Evolutionary conservation across 73 alveolate species (phyloP), one percentile per base, ranked within the genome.

Genomic region (Paraurostyla sp.): DNA sequence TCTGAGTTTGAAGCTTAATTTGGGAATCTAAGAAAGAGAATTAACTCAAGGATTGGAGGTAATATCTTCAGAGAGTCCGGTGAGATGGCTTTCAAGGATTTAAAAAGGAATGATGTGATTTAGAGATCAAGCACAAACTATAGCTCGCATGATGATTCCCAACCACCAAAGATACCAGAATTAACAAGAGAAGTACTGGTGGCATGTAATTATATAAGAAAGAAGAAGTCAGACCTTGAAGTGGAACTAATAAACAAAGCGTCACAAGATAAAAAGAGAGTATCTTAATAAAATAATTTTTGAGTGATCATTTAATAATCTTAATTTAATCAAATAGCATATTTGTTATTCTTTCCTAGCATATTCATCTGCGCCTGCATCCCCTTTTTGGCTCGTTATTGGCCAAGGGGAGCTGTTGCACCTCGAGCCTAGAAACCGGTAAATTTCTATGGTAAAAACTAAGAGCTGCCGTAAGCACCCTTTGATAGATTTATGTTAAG

Each of bases 401-500:
- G 48, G 11, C 89, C 89, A 30, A 51, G 20, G 18, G 89, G 89
- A 27, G 86, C 86, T 25, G 86, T 73, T n/a, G 71, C 65, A 4
- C 86, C 86, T 25, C 86, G 22, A 48, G 32, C 46, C 23, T 73
- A 45, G 2, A 23, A 43, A 11, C n/a, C 62, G 7, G 23, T 36
- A 46, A 43, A 48, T 46, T 16, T 6, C 33, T 48, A 48, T 2
- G 86, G 86, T 73, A 73, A 23, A 38, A 73, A 73, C 48, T 43
- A 32, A 9, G 43, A 46, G n/a, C 50, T 23, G 15, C 86, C 86
- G 46, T 73, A 73, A 13, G 71, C 71, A 4, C 86, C 86, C 45
- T 78, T 78, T 3, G 80, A 57, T 0, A 88, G 52, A 42, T 88
- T 88, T 6, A 88, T 88, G 71, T 88, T 88, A 2, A 88, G 57